Evolutionary conservation across 1,284 basidiomycete genomes (phyloP), one percentile per base, ranked within the genome.

Genomic region (Moesziomyces aphidis): DNA sequence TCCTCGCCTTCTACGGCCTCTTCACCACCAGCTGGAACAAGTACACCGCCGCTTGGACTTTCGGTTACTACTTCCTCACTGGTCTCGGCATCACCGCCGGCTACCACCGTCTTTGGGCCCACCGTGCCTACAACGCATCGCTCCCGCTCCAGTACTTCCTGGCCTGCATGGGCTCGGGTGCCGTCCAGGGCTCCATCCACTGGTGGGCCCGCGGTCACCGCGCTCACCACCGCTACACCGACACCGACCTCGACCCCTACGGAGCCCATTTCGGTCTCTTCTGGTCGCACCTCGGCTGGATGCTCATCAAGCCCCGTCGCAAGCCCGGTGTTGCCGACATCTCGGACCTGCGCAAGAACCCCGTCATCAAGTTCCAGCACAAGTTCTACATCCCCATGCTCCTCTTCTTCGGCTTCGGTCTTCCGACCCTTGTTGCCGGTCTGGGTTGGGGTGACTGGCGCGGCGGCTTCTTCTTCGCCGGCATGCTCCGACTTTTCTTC

Each of bases 131-230:
- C 68, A 80, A 68, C 24, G 82, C 82, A 17, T 72, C 77, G 8
- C 22, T 42, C 11, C 76, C 80, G 11, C 73, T 84, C 39, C 75
- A 83, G 56, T 80, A 80, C 59, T 68, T 68, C 51, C 77, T 84
- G 34, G 79, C 81, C 42, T 78, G 82, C 62, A 80, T 80, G 77
- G 82, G 82, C 31, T 81, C 81, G 34, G 78, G 79, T 39, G 77
- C 82, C 36, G 80, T 84, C 4, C 66, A 84, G 61, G 82, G 82
- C 55, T 83, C 81, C 34, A 82, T 82, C 48, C 78, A 81, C 67
- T 84, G 82, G 82, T 84, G 82, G 82, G 67, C 82, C 15, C 82
- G 82, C 44, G 82, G 82, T 24, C 82, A 84, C 69, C 81, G 82
- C 44, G 82, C 82, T n/a, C 82, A 84, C 72, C 82, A 84, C 75